Percentiles rank a stretch among this genome's conserved stretches.
These are phyloP conservation scores for Bipolaris zeicola DNA, from an alignment of 2,329 filamentous ascomycete species.

Conservation along the genomic window DNA sequence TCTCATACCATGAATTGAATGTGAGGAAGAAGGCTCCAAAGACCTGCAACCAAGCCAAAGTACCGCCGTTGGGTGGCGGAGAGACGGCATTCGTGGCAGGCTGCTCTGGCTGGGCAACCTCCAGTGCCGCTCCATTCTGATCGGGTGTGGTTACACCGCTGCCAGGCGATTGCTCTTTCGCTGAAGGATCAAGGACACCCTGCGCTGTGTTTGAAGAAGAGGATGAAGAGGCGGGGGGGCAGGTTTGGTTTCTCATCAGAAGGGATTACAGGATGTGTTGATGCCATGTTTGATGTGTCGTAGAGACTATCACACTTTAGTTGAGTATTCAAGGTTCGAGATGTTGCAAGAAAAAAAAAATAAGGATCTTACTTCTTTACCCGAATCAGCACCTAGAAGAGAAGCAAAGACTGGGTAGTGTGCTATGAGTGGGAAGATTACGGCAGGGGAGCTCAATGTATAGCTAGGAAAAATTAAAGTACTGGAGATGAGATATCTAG, in stretches of 20 bases:
- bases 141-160: conserved; percentile 20
- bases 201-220: conserved; percentile 15
- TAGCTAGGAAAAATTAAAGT: neutral
- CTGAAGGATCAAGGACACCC: conserved; percentile 10
- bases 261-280: neutral
- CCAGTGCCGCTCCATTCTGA: conserved; percentile 11
- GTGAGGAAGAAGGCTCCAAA: conserved; percentile 55
- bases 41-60: conserved; percentile 56
- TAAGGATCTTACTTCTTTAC: neutral
- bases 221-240: conserved; percentile 16
- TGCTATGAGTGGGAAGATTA: neutral
- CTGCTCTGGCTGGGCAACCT: conserved; percentile 26
- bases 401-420: neutral
- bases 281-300: neutral
- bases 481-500: neutral
- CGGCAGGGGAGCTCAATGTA: neutral
- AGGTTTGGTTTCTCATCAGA: conserved; percentile 23
- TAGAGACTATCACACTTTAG: neutral
- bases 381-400: too few relatives aligned
- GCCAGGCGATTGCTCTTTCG: conserved; percentile 13
- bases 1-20: conserved; percentile 51
- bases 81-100: conserved; percentile 50
- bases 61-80: conserved; percentile 54
- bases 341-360: neutral
- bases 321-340: neutral